A percentile compares a stretch with the other conserved stretches of the same genome.
These are phyloP conservation scores for Anastatica hierochuntica DNA, from an alignment of 345 rosid genomes.

Conservation along the genomic window DNA sequence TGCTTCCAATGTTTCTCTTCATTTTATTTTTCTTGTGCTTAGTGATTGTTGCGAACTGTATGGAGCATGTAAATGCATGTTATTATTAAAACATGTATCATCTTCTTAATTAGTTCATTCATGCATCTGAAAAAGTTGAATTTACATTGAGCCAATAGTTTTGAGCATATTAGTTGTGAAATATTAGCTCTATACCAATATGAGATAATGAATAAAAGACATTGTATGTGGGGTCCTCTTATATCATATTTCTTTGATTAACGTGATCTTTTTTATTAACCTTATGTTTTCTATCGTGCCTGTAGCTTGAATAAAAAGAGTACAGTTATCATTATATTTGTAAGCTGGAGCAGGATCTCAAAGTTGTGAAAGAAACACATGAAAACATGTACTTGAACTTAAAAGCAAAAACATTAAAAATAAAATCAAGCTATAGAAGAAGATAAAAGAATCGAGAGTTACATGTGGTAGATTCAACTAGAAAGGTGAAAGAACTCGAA, in stretches of 20 bases:
- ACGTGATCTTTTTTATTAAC: too few species aligned
- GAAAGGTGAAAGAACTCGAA: slow-evolving; percentile 61
- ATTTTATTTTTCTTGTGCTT: background rate
- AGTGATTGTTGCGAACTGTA: slow-evolving; percentile 29
- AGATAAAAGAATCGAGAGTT: slow-evolving; percentile 50
- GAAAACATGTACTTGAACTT: slow-evolving; percentile 44
- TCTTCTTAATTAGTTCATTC: background rate
- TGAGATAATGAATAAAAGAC: too few species aligned
- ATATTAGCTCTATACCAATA: too few species aligned
- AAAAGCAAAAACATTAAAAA: slow-evolving; percentile 41
- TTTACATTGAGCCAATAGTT: background rate
- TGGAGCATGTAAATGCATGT: slow-evolving; percentile 40
- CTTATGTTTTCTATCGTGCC: slow-evolving; percentile 11
- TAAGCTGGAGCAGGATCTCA: slow-evolving; percentile 52
- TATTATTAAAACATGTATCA: background rate
- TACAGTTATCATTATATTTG: slow-evolving; percentile 43
- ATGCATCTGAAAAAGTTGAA: slow-evolving; percentile 3
- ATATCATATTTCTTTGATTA: too few species aligned
- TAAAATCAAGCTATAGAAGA: slow-evolving; percentile 43
- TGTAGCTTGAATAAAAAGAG: slow-evolving; percentile 68
- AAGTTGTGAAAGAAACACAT: slow-evolving; percentile 39
- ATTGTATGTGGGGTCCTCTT: too few species aligned
- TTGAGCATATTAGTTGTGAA: background rate
- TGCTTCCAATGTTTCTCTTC: slow-evolving; percentile 1
- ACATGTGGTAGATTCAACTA: slow-evolving; percentile 39